Conservation (phyloP, 768 basidiomycete species). For the Leccinum uliginosum region DNA sequence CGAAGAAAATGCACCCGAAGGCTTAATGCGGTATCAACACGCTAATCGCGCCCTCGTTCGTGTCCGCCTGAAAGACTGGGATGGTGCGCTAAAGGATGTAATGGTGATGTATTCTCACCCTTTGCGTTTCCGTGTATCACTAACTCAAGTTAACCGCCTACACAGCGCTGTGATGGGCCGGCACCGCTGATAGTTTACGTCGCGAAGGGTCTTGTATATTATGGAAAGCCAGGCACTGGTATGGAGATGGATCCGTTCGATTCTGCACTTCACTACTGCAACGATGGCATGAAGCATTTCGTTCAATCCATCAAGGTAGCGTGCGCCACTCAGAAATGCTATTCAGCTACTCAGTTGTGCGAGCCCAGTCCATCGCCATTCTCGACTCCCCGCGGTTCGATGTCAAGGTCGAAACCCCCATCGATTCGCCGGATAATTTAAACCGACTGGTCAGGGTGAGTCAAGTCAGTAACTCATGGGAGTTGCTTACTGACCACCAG, state of each 20-base stretch:
- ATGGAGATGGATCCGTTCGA: neutral
- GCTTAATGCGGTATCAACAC: neutral
- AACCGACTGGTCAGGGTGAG: neutral
- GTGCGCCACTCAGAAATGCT: neutral
- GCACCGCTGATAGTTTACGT: slow-evolving; percentile 1
- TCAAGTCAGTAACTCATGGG: neutral
- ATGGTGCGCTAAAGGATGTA: slow-evolving; percentile 7
- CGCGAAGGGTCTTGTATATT: slow-evolving; percentile 2
- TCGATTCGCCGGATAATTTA: neutral
- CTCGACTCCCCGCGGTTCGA: slow-evolving; percentile 3
- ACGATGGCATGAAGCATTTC: neutral
- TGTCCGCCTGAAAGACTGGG: neutral
- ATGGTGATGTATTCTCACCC: slow-evolving; percentile 1
- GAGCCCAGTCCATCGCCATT: slow-evolving; percentile 1
- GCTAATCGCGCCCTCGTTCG: slow-evolving; percentile 19
- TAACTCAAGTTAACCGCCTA: neutral
- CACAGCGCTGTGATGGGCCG: neutral
- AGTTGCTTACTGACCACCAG: neutral
- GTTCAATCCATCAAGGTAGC: slow-evolving; percentile 9
- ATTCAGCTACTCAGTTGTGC: neutral
- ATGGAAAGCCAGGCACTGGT: neutral
- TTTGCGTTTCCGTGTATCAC: neutral
- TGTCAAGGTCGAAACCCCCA: neutral
- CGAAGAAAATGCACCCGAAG: neutral
- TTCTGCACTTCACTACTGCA: neutral